Evolutionary conservation across 2,329 filamentous ascomycete genomes (phyloP), one percentile per base, ranked within the genome.

Genomic region (Diaporthe sp.): DNA sequence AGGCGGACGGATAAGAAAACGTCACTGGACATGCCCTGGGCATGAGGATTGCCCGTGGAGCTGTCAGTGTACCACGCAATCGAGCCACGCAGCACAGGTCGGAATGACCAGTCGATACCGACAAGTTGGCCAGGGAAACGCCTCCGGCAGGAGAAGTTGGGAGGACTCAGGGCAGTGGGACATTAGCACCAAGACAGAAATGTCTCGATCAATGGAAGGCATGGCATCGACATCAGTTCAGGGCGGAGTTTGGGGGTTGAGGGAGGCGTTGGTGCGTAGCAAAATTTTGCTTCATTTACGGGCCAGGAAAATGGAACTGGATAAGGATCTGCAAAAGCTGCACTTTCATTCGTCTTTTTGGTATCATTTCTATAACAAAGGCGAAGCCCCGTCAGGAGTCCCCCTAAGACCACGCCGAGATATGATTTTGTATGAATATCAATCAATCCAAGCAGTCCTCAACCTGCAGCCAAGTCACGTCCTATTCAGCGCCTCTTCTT

Each of bases 401-500:
- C 39, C 8, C 59, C 39, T 31, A 1, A 25, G 39, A 0, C 8
- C 4, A 65, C 9, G 17, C 10, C 44, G 10, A 37, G 28, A 10
- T 46, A 17, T 39, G 17, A 3, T 65, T 3, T 25, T 53, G 46
- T 68, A 68, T 7, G 31, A 53, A 25, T 53, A 53, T 25, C 65
- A 68, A 53, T 25, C 65, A 68, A 37, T 7, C 19, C 22, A 28
- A 10, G 15, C 19, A 10, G 15, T 17, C 17, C 13, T 17, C 9
- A n/a, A 31, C 31, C 34, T 28, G 8, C 19, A 28, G 4, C 12
- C 39, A 12, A 2, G 0, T n/a, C 28, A 2, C 15, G 1, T 59
- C 46, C 19, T 13, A 9, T 10, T 79, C 85, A 85, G 79, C 88
- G 87, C 81, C 90, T 87, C 85, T 92, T 94, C 83, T 88, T 93